These are phyloP conservation scores for Colletotrichum higginsianum DNA, from an alignment of 2,329 filamentous ascomycete genomes.

Conservation along the genomic window DNA sequence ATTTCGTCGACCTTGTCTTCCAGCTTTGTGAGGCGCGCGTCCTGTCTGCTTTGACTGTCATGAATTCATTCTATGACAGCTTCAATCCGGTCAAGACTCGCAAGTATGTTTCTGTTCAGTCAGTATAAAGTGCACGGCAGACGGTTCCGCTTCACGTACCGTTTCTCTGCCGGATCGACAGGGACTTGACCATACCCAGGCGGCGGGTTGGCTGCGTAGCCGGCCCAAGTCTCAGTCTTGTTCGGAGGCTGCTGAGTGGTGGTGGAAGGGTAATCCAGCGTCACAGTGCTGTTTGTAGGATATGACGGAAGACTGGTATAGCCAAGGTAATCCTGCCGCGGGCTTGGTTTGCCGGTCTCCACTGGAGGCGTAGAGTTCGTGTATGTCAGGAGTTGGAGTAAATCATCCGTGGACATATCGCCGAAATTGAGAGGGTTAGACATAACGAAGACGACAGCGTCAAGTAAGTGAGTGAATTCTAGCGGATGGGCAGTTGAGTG, in stretches of 20 bases:
- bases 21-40: constrained; percentile 8
- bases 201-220: too few species aligned
- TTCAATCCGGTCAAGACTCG: constrained; percentile 8
- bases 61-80: constrained; percentile 15
- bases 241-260: neutral
- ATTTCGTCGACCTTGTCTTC: constrained; percentile 8
- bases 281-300: neutral
- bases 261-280: neutral
- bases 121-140: too few species aligned
- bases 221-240: too few species aligned
- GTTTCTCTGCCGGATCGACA: constrained; percentile 9
- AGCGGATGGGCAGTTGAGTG: too few species aligned
- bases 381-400: constrained; percentile 7
- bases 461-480: too few species aligned
- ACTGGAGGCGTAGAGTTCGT: constrained; percentile 8
- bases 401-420: constrained; percentile 10
- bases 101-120: constrained; percentile 9
- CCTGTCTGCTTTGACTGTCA: constrained; percentile 11
- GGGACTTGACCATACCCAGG: too few species aligned
- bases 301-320: neutral
- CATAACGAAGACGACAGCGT: too few species aligned
- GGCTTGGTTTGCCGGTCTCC: neutral
- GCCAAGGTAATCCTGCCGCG: constrained; percentile 11
- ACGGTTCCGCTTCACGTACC: too few species aligned
- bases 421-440: neutral